Percentiles rank a stretch among this genome's conserved stretches.
phyloP scores from a whole-genome alignment of 345 rosid genomes.

The Leavenworthia alabamica region DNA sequence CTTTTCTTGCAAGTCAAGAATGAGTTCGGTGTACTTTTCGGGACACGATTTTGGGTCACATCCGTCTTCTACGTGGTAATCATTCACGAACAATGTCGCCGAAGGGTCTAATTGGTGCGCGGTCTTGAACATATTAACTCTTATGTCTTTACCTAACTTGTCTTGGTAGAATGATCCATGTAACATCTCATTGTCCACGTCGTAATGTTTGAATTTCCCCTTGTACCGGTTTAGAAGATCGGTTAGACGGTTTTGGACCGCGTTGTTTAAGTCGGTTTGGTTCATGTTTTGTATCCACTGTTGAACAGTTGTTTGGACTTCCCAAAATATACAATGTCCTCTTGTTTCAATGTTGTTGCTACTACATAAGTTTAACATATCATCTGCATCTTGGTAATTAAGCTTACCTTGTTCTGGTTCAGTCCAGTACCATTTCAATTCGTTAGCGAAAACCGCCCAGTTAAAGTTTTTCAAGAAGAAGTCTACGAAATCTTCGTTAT shows the following conservation, averaged over 20 bases:
- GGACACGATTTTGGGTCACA: slow-evolving; percentile 67
- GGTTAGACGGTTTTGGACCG: slow-evolving; percentile 63
- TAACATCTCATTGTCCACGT: slow-evolving; percentile 94
- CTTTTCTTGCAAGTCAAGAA: slow-evolving; percentile 67
- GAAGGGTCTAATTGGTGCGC: slow-evolving; percentile 71
- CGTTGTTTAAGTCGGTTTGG: slow-evolving; percentile 45
- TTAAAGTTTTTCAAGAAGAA: slow-evolving; percentile 71
- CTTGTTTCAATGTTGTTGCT: slow-evolving; percentile 54
- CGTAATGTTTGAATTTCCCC: slow-evolving; percentile 85
- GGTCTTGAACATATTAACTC: slow-evolving; percentile 72
- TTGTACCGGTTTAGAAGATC: slow-evolving; percentile 68
- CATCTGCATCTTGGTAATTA: slow-evolving; percentile 87
- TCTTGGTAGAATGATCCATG: slow-evolving; percentile 91
- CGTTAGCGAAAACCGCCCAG: slow-evolving; percentile 92
- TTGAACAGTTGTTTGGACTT: slow-evolving; percentile 73
- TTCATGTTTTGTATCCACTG: slow-evolving; percentile 66
- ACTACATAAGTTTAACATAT: slow-evolving; percentile 65
- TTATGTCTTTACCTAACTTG: slow-evolving; percentile 53
- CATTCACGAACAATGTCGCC: slow-evolving; percentile 68
- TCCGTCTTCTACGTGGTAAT: slow-evolving; percentile 87
- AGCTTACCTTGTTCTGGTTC: slow-evolving; percentile 76
- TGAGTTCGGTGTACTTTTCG: slow-evolving; percentile 56
- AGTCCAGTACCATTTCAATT: slow-evolving; percentile 95
- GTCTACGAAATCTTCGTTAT: slow-evolving; percentile 78
- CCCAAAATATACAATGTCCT: slow-evolving; percentile 98